Percentiles rank a stretch among this genome's conserved stretches.
These are phyloP conservation scores for Persicaria maculosa DNA, from an alignment of 148 eudicot species.

Conservation along the genomic window DNA sequence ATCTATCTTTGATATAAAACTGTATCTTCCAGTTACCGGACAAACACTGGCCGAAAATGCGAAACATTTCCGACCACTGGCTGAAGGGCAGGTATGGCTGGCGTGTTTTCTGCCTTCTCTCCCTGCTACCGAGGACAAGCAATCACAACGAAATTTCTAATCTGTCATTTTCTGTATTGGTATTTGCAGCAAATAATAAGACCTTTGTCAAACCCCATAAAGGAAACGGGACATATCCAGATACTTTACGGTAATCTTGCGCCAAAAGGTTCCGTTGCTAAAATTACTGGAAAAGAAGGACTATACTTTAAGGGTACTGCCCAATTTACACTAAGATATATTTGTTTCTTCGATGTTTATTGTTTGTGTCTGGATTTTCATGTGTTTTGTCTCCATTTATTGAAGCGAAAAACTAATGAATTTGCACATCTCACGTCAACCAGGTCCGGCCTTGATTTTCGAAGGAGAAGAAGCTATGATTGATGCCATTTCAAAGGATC, in stretches of 20 bases:
- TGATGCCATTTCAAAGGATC: slow-evolving; percentile 66
- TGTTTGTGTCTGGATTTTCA: background rate
- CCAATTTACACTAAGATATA: slow-evolving; percentile 7
- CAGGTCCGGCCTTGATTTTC: slow-evolving; percentile 94
- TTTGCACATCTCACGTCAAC: background rate
- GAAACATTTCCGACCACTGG: slow-evolving; percentile 68
- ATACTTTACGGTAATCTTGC: slow-evolving; percentile 92
- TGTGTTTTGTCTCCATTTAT: background rate
- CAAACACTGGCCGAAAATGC: slow-evolving; percentile 92
- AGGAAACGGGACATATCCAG: slow-evolving; percentile 92
- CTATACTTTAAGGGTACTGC: slow-evolving; percentile 68
- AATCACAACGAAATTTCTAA: background rate
- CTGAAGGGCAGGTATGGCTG: slow-evolving; percentile 84
- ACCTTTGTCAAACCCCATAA: slow-evolving; percentile 74
- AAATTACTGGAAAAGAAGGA: slow-evolving; percentile 97
- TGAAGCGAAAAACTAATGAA: background rate
- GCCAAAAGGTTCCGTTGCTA: slow-evolving; percentile 95
- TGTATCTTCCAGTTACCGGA: slow-evolving; percentile 61
- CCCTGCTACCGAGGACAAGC: slow-evolving; percentile 1
- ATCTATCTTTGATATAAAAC: slow-evolving; percentile 1
- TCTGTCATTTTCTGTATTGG: slow-evolving; percentile 8
- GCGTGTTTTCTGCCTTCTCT: background rate
- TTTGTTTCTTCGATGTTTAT: background rate
- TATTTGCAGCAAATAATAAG: slow-evolving; percentile 75
- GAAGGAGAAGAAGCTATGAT: slow-evolving; percentile 98